Evolutionary conservation across 2,329 filamentous ascomycete species (phyloP).

Genomic region (Cladosporium sp.): DNA sequence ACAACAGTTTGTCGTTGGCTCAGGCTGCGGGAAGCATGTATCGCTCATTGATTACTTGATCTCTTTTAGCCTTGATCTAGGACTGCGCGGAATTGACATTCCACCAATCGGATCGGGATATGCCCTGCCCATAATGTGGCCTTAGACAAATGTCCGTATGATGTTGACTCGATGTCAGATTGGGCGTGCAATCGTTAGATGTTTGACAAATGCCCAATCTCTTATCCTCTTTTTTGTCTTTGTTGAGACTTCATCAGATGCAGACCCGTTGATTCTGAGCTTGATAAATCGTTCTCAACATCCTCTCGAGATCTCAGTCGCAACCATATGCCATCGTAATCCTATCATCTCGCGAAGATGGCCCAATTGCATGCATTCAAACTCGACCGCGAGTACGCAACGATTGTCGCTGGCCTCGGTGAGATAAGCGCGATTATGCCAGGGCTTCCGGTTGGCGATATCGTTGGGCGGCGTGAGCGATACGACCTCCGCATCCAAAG

Average conservation of each 20-base stretch:
- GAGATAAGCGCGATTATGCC: neutral
- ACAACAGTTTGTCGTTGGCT: neutral
- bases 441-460: constrained; percentile 15
- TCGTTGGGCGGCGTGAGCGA: constrained; percentile 15
- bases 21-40: neutral
- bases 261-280: neutral
- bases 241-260: neutral
- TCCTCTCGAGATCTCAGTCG: neutral
- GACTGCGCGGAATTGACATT: neutral
- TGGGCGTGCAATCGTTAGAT: neutral
- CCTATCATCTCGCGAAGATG: neutral
- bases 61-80: neutral
- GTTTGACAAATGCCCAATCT: neutral
- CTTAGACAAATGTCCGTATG: neutral
- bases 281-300: neutral
- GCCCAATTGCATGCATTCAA: neutral
- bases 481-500: constrained; percentile 12
- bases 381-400: constrained; percentile 2
- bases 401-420: neutral
- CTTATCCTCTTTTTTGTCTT: neutral
- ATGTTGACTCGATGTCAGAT: neutral
- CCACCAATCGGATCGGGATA: neutral
- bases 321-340: neutral
- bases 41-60: neutral
- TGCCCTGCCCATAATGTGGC: neutral